Evolutionary conservation across 2,329 filamentous ascomycete genomes (phyloP).

Genomic region (Gaeumannomyces tritici): DNA sequence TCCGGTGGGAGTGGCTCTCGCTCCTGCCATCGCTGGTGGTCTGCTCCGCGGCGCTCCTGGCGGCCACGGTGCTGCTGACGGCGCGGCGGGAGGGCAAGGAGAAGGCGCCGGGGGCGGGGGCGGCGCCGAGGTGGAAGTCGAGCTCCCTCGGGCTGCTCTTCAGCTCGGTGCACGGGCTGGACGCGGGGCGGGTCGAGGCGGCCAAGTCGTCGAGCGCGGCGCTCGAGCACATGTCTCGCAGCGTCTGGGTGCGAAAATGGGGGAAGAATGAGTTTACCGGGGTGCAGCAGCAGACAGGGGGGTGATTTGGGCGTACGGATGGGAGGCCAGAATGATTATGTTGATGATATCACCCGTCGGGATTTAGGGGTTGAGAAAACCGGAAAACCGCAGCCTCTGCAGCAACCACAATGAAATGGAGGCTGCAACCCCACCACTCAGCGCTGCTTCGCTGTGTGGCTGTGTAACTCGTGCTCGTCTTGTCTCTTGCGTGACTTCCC

Average conservation of each 20-base stretch:
- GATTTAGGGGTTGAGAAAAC: neutral
- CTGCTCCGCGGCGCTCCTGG: neutral
- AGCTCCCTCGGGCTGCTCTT: neutral
- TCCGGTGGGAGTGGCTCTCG: neutral
- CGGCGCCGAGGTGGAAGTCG: neutral
- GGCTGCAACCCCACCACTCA: neutral
- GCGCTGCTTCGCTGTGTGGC: too few relatives aligned
- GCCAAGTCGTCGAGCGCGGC: neutral
- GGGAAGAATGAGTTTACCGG: constrained; percentile 1
- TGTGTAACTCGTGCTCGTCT: too few relatives aligned
- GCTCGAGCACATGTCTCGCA: neutral
- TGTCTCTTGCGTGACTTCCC: too few relatives aligned
- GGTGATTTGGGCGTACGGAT: neutral
- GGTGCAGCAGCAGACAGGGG: neutral
- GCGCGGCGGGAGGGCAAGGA: neutral
- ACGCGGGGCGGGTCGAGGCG: neutral
- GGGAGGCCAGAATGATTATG: neutral
- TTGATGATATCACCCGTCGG: neutral
- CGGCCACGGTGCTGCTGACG: neutral
- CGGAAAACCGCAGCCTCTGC: neutral
- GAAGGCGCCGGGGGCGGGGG: neutral
- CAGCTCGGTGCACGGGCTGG: neutral
- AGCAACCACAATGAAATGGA: neutral
- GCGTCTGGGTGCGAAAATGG: neutral
- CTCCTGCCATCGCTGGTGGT: neutral